Evolutionary conservation across 129 eudicot genomes (phyloP).

Genomic region (carrot (Daucus carota)): DNA sequence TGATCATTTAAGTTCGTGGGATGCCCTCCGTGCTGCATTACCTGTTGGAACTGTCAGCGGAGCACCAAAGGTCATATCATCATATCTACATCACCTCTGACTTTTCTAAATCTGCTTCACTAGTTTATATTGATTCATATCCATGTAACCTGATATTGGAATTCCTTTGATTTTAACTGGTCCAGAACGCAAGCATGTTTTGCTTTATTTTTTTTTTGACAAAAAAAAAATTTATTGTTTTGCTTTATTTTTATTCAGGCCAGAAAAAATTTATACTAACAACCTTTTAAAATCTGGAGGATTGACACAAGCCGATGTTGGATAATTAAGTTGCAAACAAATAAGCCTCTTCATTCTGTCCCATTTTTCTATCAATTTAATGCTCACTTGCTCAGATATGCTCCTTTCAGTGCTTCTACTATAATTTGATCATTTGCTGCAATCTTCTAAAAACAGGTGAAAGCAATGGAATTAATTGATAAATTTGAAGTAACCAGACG

Average conservation of each 20-base stretch:
- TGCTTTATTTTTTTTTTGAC: background rate
- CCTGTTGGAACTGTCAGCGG: slow-evolving; percentile 93
- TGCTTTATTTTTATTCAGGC: background rate
- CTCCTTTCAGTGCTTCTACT: background rate
- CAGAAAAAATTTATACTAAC: background rate
- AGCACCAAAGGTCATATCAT: slow-evolving; percentile 76
- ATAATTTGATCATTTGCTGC: background rate
- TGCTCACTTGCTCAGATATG: background rate
- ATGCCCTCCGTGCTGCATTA: slow-evolving; percentile 77
- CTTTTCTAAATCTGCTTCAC: background rate
- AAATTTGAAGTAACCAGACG: slow-evolving; percentile 60
- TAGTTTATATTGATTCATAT: background rate
- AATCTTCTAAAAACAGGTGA: slow-evolving; percentile 33
- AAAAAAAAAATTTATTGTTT: no score
- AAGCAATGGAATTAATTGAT: slow-evolving; percentile 90
- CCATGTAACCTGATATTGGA: background rate
- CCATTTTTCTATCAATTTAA: background rate
- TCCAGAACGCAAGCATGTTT: background rate
- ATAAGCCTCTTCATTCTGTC: background rate
- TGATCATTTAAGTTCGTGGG: slow-evolving; percentile 74
- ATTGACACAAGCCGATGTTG: background rate
- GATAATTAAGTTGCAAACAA: background rate
- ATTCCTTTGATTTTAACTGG: background rate
- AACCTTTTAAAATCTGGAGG: background rate
- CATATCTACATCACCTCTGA: background rate